These are phyloP conservation scores for Aspergillus hortae DNA, from an alignment of 2,329 filamentous ascomycete genomes.

Conservation along the genomic window DNA sequence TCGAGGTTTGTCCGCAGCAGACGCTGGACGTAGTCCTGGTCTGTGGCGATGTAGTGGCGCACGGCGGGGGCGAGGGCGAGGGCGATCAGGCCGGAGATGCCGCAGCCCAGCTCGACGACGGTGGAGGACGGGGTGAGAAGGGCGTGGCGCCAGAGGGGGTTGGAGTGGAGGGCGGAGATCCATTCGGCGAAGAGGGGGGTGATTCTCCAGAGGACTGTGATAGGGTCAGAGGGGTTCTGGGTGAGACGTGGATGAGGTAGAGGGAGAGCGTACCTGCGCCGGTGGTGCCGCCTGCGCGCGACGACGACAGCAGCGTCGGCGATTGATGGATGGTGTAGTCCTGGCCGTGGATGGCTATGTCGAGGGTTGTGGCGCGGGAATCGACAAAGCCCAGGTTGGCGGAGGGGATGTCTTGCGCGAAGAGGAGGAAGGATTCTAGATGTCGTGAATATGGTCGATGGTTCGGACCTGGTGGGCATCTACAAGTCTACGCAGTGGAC, in stretches of 20 bases:
- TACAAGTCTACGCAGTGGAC: conserved; percentile 2
- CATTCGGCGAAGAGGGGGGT: conserved; percentile 79
- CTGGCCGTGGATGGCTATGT: conserved; percentile 63
- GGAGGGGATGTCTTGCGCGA: conserved; percentile 70
- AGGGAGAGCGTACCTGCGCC: conserved; percentile 55
- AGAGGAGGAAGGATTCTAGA: conserved; percentile 82
- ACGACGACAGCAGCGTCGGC: conserved; percentile 73
- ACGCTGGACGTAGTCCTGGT: conserved; percentile 80
- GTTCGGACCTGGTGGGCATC: background rate
- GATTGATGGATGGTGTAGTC: conserved; percentile 81
- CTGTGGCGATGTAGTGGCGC: conserved; percentile 70
- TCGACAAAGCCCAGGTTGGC: conserved; percentile 84
- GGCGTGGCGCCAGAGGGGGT: conserved; percentile 58
- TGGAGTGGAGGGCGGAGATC: conserved; percentile 57
- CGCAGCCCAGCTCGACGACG: conserved; percentile 82
- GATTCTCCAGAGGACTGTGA: conserved; percentile 81
- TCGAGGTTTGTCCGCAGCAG: conserved; percentile 73
- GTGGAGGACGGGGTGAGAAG: conserved; percentile 55
- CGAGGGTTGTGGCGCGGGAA: conserved; percentile 60
- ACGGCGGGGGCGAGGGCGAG: conserved; percentile 63
- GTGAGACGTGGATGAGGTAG: background rate
- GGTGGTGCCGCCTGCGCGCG: conserved; percentile 68
- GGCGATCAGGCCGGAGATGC: conserved; percentile 76
- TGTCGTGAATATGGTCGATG: conserved; percentile 5
- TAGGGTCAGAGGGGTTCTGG: background rate